Base-by-base conservation (phyloP, 2,329 filamentous ascomycete genomes). In the Xylariaceae sp. region DNA sequence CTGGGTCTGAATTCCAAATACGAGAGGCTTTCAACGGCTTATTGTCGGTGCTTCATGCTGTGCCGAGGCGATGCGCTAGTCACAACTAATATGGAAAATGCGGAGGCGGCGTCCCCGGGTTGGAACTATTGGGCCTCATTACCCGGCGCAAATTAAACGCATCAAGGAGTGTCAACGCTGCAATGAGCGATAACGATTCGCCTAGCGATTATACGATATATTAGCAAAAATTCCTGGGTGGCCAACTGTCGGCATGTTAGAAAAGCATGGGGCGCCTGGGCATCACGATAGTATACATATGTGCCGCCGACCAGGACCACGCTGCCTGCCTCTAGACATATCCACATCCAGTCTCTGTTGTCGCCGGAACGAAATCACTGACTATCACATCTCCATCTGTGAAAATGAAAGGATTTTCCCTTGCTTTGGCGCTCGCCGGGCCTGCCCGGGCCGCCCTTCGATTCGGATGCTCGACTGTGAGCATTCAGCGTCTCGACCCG, bases 401-500 rank as follows among this genome's bases (percentile, higher is more conserved):
- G 23, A 70, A 63, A 47, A 70, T 70, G 67, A 70, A 67, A 65
- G 63, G 63, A 50, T 50, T 67, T n/a, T 43, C 61, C 46, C 49
- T 64, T 14, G 41, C 60, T 40, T 45, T 65, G 29, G 61, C 61
- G 12, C 63, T 70, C 50, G 67, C 67, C 40, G 67, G 48, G 65
- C 65, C 65, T 37, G 59, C 67, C 29, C 65, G 68, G 53, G 68
- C 67, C 37, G 68, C 67, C 12, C 66, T 70, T 40, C 64, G 68
- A 53, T 70, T 70, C 46, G 67, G 62, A 32, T 70, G 68, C 50
- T 67, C 67, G 29, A 66, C 65, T 7, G 45, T 70, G 41, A 66
- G 59, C 43, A 66, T 70, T 48, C 66, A 70, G 52, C 65, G 68
- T 48, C 63, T 70, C 29, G 68, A 71, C 47, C 68, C 68, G 2